These are phyloP conservation scores for Penicillium paxilli DNA, from an alignment of 495 filamentous ascomycete genomes.

Conservation along the genomic window DNA sequence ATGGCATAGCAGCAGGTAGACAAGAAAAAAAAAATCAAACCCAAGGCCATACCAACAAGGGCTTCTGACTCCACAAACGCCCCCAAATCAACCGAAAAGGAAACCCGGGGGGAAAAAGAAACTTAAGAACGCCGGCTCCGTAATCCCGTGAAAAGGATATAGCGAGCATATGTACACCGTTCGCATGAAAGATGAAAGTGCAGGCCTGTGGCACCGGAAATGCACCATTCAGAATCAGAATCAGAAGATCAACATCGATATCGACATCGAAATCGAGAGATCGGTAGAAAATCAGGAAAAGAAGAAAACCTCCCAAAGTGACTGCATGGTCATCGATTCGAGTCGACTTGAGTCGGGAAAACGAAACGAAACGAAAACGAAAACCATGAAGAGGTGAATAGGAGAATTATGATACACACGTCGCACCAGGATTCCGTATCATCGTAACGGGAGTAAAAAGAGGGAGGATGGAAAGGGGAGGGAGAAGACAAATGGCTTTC, in stretches of 20 bases:
- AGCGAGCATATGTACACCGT: constrained; percentile 21
- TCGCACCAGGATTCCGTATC: constrained; percentile 23
- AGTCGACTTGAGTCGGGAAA: neutral
- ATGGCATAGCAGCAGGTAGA: neutral
- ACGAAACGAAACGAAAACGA: too few relatives aligned
- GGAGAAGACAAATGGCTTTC: neutral
- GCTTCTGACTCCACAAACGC: constrained; percentile 15
- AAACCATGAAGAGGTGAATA: constrained; percentile 10
- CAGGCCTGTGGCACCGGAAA: constrained; percentile 21
- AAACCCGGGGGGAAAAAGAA: too few relatives aligned
- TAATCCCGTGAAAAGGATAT: constrained; percentile 6
- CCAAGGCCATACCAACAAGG: constrained; percentile 10
- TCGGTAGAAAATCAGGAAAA: too few relatives aligned
- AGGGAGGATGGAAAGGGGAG: neutral
- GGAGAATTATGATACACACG: constrained; percentile 36
- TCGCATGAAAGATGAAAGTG: constrained; percentile 6
- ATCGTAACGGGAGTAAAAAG: constrained; percentile 21
- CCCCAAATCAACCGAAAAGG: constrained; percentile 17
- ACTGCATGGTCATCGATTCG: constrained; percentile 7
- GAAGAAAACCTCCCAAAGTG: constrained; percentile 8
- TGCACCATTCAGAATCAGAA: constrained; percentile 16
- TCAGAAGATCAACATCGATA: too few relatives aligned
- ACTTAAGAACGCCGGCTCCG: constrained; percentile 27
- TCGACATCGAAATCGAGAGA: too few relatives aligned
- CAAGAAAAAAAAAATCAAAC: neutral